A percentile compares a stretch with the other conserved stretches of the same genome.
phyloP scores from a whole-genome alignment of 306 rosid species.

The Amphicarpaea edgeworthii region DNA sequence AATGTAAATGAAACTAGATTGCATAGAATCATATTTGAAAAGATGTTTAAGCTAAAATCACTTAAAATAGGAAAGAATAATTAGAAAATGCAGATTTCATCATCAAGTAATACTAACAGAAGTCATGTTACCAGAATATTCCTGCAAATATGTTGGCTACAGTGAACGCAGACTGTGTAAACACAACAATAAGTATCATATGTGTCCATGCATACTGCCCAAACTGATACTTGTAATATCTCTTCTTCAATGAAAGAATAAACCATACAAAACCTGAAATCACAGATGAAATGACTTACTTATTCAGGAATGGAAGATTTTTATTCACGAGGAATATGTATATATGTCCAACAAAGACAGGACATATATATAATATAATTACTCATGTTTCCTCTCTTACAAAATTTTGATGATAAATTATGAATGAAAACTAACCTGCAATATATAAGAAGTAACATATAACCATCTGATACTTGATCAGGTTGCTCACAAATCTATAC shows the following conservation, averaged over 20 bases:
- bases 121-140: conserved; percentile 79
- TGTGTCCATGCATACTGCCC: conserved; percentile 99
- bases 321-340: not conserved
- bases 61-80: not conserved
- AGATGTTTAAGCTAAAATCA: conserved; percentile 4
- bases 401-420: not conserved
- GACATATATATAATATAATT: not conserved
- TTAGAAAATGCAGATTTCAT: conserved; percentile 12
- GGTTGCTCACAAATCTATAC: conserved; percentile 72
- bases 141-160: conserved; percentile 97
- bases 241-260: conserved; percentile 92
- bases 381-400: not conserved
- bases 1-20: too few species aligned
- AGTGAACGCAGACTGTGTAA: conserved; percentile 90
- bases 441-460: conserved; percentile 92
- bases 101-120: conserved; percentile 41
- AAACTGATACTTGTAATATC: conserved; percentile 94
- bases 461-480: conserved; percentile 96
- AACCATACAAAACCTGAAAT: conserved; percentile 96
- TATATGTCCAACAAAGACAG: not conserved
- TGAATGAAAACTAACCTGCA: conserved; percentile 67
- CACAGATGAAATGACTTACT: conserved; percentile 37
- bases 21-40: not conserved
- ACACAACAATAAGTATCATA: conserved; percentile 95
- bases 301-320: conserved; percentile 17